Evolutionary conservation across 2,329 filamentous ascomycete genomes (phyloP).

Genomic region (Cladorrhinum sp.): DNA sequence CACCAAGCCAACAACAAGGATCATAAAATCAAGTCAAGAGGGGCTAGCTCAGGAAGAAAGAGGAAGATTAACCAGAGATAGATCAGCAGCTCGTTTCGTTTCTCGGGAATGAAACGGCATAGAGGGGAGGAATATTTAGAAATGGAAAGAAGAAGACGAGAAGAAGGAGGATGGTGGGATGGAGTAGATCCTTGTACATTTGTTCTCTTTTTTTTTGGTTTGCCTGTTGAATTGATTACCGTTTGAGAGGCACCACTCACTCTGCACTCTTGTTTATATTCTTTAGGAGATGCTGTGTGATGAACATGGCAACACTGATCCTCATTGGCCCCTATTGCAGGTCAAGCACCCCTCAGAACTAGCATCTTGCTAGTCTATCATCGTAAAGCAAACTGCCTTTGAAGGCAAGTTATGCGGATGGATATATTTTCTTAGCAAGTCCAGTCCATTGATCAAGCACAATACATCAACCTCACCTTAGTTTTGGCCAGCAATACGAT

Average conservation of each 20-base stretch:
- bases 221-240: neutral
- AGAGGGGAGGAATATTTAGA: neutral
- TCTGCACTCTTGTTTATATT: neutral
- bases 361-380: too few species aligned
- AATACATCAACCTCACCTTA: too few species aligned
- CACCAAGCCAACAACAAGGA: neutral
- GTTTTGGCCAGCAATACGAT: too few species aligned
- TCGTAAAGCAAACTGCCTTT: too few species aligned
- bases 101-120: neutral
- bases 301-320: too few species aligned
- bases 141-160: slow-evolving; percentile 3
- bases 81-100: neutral
- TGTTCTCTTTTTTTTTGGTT: slow-evolving; percentile 21
- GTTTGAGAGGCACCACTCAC: neutral
- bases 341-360: too few species aligned
- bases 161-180: slow-evolving; percentile 12
- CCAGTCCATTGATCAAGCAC: too few species aligned
- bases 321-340: too few species aligned
- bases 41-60: neutral
- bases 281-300: neutral
- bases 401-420: too few species aligned
- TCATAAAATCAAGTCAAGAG: neutral
- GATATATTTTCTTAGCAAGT: too few species aligned
- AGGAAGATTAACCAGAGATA: neutral
- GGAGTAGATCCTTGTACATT: slow-evolving; percentile 42